Evolutionary conservation across 305 asterid genomes (phyloP).

Genomic region (Striga hermonthica): DNA sequence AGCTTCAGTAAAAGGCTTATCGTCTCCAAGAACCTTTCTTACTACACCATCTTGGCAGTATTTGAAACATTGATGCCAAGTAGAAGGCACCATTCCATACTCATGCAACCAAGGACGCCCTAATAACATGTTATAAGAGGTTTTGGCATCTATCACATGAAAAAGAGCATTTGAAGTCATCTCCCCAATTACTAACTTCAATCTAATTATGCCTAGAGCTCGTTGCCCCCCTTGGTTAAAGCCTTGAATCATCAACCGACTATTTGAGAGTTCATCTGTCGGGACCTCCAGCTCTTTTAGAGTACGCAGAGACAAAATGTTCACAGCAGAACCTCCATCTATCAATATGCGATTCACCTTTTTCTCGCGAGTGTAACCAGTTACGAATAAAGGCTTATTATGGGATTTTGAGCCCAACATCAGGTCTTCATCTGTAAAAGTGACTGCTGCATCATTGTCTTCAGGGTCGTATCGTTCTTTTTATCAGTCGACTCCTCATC

Average conservation of each 20-base stretch:
- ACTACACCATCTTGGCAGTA: neutral
- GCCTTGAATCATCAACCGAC: neutral
- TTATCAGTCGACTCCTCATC: no score
- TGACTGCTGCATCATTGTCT: neutral
- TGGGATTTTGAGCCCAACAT: neutral
- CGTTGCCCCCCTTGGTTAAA: neutral
- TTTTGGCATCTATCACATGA: neutral
- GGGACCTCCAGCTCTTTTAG: neutral
- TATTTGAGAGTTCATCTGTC: neutral
- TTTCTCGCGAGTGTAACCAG: neutral
- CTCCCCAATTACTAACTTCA: neutral
- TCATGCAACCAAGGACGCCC: neutral
- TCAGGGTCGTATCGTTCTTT: no score
- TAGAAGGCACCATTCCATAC: neutral
- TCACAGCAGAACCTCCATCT: neutral
- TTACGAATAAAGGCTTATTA: neutral
- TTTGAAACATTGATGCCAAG: neutral
- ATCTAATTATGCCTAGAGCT: neutral
- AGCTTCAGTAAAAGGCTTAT: neutral
- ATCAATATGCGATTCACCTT: conserved; percentile 3
- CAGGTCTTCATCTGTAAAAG: neutral
- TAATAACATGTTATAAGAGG: neutral
- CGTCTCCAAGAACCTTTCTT: neutral
- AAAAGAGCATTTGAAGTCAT: neutral
- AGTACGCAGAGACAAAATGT: neutral